phyloP scores from a whole-genome alignment of 2,329 filamentous ascomycete genomes.

The Phoma herbarum region DNA sequence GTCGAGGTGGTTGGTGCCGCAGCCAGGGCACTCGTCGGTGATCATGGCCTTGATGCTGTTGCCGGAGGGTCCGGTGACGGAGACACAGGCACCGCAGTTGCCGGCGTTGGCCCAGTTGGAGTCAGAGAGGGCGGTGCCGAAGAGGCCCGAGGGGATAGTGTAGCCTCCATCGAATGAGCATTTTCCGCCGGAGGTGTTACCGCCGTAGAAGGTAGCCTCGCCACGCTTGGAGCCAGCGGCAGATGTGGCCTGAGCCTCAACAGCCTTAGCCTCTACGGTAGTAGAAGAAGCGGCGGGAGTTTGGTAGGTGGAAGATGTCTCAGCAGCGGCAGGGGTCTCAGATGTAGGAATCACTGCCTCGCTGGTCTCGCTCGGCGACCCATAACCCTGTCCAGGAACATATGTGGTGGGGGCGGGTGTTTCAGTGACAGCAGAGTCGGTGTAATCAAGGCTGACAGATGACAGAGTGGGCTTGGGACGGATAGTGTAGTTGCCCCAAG shows the following conservation, averaged over 20 bases:
- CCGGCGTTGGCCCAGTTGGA: conserved; percentile 64
- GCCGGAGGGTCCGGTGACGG: conserved; percentile 66
- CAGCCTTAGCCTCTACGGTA: background rate
- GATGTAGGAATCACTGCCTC: conserved; percentile 21
- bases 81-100: conserved; percentile 69
- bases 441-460: conserved; percentile 13
- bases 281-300: background rate
- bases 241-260: conserved; percentile 8
- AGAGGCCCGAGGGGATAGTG: conserved; percentile 66
- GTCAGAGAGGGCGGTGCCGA: conserved; percentile 69
- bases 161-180: conserved; percentile 61
- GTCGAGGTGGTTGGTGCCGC: conserved; percentile 63
- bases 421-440: conserved; percentile 17
- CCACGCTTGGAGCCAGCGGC: conserved; percentile 32
- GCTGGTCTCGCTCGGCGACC: conserved; percentile 14
- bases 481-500: conserved; percentile 19
- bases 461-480: conserved; percentile 3
- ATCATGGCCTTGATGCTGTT: conserved; percentile 71
- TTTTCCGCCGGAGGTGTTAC: conserved; percentile 63
- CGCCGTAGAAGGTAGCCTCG: conserved; percentile 50
- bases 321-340: conserved; percentile 10
- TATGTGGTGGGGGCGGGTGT: conserved; percentile 14
- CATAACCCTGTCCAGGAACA: conserved; percentile 8
- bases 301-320: conserved; percentile 10
- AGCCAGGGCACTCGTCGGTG: conserved; percentile 66